phyloP scores from a whole-genome alignment of 2,329 filamentous ascomycete genomes.

The Ilyonectria robusta region DNA sequence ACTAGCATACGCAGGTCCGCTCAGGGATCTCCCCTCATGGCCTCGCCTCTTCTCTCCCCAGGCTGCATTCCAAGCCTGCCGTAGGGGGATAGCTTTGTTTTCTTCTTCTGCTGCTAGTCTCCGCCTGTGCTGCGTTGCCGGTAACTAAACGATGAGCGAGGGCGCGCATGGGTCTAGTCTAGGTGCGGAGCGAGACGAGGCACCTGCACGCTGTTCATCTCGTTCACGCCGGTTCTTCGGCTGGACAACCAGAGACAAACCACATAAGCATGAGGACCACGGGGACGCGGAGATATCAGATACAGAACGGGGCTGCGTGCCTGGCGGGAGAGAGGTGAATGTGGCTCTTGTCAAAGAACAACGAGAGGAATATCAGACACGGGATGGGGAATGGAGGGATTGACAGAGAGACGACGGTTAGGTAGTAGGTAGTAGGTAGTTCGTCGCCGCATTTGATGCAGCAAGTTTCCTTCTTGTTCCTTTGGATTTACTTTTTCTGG shows the following conservation, averaged over 20 bases:
- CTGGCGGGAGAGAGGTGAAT: neutral
- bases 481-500: too few relatives aligned
- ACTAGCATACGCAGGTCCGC: neutral
- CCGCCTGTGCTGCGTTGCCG: neutral
- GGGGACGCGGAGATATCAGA: slow-evolving; percentile 2
- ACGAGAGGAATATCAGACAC: too few relatives aligned
- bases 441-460: too few relatives aligned
- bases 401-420: too few relatives aligned
- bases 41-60: neutral
- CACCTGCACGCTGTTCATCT: neutral
- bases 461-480: too few relatives aligned
- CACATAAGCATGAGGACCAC: neutral
- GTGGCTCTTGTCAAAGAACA: neutral
- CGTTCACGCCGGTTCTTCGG: neutral
- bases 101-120: neutral
- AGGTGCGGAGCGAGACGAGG: slow-evolving; percentile 12
- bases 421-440: too few relatives aligned
- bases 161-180: neutral
- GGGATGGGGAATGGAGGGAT: too few relatives aligned
- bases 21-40: neutral
- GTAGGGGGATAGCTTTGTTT: neutral
- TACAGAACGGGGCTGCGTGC: neutral
- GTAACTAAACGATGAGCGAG: neutral
- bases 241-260: neutral
- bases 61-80: neutral